Base-by-base conservation (phyloP, 108 stramenopile genomes). In the Asterionellopsis glacialis region DNA sequence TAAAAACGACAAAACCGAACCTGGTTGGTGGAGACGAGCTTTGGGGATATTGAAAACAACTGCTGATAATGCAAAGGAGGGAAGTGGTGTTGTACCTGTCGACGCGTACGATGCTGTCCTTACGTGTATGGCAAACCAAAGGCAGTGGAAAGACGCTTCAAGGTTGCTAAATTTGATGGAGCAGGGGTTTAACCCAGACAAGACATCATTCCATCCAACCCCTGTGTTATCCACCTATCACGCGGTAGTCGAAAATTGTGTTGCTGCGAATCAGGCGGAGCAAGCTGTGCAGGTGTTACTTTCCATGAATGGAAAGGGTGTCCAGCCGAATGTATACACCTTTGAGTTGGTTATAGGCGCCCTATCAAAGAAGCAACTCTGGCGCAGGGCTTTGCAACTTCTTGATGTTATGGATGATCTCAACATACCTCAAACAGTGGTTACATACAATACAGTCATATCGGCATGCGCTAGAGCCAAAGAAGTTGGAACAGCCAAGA, bases 401-500 rank as follows among this genome's bases (percentile, higher is more conserved):
- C 56, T 91, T 19, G 59, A 78, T 40, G 45, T 60, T 49, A 81
- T 87, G 81, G 83, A 83, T 45, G 65, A 76, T 39, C 22, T 68
- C n/a, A 15, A 65, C 0, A 45, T 76, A 7, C 62, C 63, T 41
- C 51, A 63, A 39, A 76, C 82, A 39, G 55, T 79, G 1, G 70
- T 71, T 15, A 57, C 65, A 1, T 84, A 86, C 62, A 86, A 85
- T 51, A 72, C 78, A 19, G 79, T 87, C 1, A 72, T 91, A 22
- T 33, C 57, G 21, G 76, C 83, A 1, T 70, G 76, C 47, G 82
- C 77, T 18, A 72, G 65, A 25, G 65, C 74, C 2, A 44, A 61
- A 12, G 74, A 87, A 59, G 75, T 72, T 12, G 74, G 75, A 21
- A 66, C 47, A 19, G 81, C 82, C 54, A 80, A 75, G 42, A 42